A percentile compares a stretch with the other conserved stretches of the same genome.
Evolutionary conservation across 2,329 filamentous ascomycete species (phyloP).

Genomic region (Colletotrichum eleusines): DNA sequence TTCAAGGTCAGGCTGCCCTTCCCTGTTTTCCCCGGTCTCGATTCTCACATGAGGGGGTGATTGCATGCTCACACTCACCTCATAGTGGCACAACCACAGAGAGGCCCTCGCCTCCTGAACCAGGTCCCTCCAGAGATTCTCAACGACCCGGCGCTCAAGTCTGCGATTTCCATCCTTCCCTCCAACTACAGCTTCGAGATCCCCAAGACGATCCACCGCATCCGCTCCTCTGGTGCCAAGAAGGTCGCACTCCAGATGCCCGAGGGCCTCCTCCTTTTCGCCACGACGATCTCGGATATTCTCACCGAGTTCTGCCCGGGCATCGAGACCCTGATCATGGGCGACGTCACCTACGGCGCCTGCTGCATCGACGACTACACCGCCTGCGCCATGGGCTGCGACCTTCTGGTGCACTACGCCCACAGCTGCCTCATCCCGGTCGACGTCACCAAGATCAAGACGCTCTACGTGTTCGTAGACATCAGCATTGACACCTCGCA

Average conservation of each 20-base stretch:
- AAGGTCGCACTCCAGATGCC: constrained; percentile 96
- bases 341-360: constrained; percentile 97
- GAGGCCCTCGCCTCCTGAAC: constrained; percentile 85
- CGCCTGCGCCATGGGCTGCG: constrained; percentile 91
- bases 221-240: constrained; percentile 82
- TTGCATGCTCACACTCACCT: constrained; percentile 29
- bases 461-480: constrained; percentile 97
- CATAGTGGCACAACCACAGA: constrained; percentile 76
- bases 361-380: constrained; percentile 99
- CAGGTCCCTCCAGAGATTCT: constrained; percentile 90
- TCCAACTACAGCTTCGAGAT: constrained; percentile 99
- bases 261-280: constrained; percentile 93
- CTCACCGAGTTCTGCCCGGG: constrained; percentile 93
- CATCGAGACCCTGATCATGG: constrained; percentile 96
- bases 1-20: constrained; percentile 57
- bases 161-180: constrained; percentile 87
- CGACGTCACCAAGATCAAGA: constrained; percentile 96
- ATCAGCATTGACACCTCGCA: constrained; percentile 95
- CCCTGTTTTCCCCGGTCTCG: not conserved
- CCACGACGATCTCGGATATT: constrained; percentile 97
- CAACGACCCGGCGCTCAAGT: constrained; percentile 86
- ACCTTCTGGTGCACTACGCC: constrained; percentile 95
- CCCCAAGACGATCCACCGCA: constrained; percentile 96
- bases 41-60: constrained; percentile 4
- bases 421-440: constrained; percentile 97